These are phyloP conservation scores for Phaeodactylum tricornutum DNA, from an alignment of 108 stramenopile genomes.

Conservation along the genomic window DNA sequence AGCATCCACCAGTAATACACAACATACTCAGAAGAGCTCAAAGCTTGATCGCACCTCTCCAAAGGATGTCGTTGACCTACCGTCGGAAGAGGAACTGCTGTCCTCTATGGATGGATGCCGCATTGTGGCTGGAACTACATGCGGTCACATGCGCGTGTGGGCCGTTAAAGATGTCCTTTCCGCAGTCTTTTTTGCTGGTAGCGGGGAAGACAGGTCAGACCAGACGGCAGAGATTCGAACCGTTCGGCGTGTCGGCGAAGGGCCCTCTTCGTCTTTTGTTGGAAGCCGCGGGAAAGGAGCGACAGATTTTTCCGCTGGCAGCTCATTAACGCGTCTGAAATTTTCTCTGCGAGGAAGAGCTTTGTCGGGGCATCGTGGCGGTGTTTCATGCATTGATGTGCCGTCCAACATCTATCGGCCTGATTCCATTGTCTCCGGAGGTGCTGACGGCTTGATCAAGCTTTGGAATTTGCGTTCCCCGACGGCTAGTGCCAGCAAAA, in stretches of 20 bases:
- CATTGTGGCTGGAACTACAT: constrained; percentile 69
- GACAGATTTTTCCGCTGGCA: constrained; percentile 18
- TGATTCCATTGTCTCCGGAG: constrained; percentile 73
- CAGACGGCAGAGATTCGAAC: constrained; percentile 3
- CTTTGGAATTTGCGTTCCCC: constrained; percentile 65
- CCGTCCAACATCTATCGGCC: constrained; percentile 77
- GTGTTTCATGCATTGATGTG: constrained; percentile 74
- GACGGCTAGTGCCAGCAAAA: constrained; percentile 4
- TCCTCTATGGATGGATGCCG: constrained; percentile 69
- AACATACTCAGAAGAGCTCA: constrained; percentile 8
- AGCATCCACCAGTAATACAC: constrained; percentile 29
- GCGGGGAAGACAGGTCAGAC: neutral
- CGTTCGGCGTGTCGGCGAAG: neutral
- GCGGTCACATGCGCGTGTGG: constrained; percentile 74
- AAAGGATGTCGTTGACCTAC: constrained; percentile 11
- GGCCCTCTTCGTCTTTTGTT: neutral
- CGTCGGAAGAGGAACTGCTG: constrained; percentile 40
- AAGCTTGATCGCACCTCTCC: neutral
- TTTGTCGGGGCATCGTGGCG: constrained; percentile 72
- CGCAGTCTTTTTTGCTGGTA: constrained; percentile 13
- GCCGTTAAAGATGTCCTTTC: constrained; percentile 69
- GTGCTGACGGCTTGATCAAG: constrained; percentile 81
- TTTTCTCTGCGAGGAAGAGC: constrained; percentile 45
- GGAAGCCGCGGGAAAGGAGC: constrained; percentile 4
- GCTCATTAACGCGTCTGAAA: constrained; percentile 30